Conservation (phyloP, 2,329 filamentous ascomycete species). For the Fonsecaea erecta region DNA sequence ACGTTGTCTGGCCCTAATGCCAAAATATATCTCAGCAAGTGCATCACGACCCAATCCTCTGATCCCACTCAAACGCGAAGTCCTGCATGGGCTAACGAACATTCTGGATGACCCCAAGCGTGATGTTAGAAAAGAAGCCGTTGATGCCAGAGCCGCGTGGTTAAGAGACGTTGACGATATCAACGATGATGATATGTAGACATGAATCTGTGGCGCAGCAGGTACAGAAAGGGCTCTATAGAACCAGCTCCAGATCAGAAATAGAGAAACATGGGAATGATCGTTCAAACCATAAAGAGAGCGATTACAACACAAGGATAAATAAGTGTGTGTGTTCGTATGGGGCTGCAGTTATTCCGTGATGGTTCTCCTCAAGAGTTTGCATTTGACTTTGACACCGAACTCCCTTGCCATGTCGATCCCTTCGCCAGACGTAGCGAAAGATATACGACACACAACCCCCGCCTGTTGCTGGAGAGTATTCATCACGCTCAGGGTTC, state of each 20-base stretch:
- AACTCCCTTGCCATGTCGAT: neutral
- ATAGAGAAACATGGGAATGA: slow-evolving; percentile 2
- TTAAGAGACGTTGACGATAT: slow-evolving; percentile 60
- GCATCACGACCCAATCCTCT: slow-evolving; percentile 49
- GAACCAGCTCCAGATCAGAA: neutral
- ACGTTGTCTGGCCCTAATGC: slow-evolving; percentile 35
- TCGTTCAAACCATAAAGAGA: neutral
- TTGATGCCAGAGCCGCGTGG: slow-evolving; percentile 66
- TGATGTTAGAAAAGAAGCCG: slow-evolving; percentile 65
- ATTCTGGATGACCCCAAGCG: slow-evolving; percentile 68
- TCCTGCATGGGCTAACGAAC: slow-evolving; percentile 59
- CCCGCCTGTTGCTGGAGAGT: too few relatives aligned
- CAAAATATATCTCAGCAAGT: slow-evolving; percentile 39
- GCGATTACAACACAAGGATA: neutral
- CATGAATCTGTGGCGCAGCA: neutral
- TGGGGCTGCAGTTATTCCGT: neutral
- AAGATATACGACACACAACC: too few relatives aligned
- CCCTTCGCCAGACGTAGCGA: neutral
- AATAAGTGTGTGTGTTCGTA: neutral
- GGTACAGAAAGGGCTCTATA: neutral
- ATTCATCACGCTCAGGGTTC: neutral
- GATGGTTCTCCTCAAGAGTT: neutral
- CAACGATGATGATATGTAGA: slow-evolving; percentile 53
- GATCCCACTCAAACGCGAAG: slow-evolving; percentile 61
- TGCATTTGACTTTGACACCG: neutral